Base-by-base conservation (phyloP, 768 basidiomycete species). In the Pleurotus pulmonarius region DNA sequence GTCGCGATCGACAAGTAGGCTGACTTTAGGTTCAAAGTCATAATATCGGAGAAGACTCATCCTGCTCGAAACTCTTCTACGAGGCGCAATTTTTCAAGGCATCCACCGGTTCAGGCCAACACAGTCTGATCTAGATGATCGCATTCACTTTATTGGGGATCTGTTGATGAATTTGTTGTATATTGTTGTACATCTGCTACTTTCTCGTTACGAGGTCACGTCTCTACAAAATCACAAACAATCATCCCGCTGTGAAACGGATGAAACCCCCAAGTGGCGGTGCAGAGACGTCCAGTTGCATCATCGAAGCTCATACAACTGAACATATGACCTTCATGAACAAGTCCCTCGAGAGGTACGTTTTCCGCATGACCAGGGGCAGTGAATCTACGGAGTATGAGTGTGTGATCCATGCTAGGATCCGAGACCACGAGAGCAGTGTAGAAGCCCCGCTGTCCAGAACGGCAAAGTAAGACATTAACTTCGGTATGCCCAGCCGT, bases 51-150 rank as follows among this genome's bases (percentile, higher is more conserved):
- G 39, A 53, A 41, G 51, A 53, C 25, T 40, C 39, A 6, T 53
- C 51, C 12, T 53, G 34, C 9, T 24, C 51, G 51, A 53, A 53
- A 41, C 51, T 53, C 16, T 53, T 53, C 37, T 53, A 53, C 24
- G 51, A 53, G 26, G 22, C 26, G 5, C 51, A 53, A 11, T 39
- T 53, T 12, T 39, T 53, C 39, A 53, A 41, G 25, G 51, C 51
- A 3, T 29, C 48, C 7, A 49, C 48, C 3, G 29, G 29, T 34
- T 34, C 29, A 34, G 29, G 29, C 9, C 9, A 34, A 34, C 29
- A 34, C 29, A 34, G 29, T 11, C 8, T 34, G 7, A 11, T 34
- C 29, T 34, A 34, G 29, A 34, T 3, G 11, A 11, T 9, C 9
- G 29, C 11, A 11, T 34, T 11, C 3, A 9, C 29, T 34, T 34